Base-by-base conservation (phyloP, 2,329 filamentous ascomycete genomes). In the Ceratocystis diversiconidia region DNA sequence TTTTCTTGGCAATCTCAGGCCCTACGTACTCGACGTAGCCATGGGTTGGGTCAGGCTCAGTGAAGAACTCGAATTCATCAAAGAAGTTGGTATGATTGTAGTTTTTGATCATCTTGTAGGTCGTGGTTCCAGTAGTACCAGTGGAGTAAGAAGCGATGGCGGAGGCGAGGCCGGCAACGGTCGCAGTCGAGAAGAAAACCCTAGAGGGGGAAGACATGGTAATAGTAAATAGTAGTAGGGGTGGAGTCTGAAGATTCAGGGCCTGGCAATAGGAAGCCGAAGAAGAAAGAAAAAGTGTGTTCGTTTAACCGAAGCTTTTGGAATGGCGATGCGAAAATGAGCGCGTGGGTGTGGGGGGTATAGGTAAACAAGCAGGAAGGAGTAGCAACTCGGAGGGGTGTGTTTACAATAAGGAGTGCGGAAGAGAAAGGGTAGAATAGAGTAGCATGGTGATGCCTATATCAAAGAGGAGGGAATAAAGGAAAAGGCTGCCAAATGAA, bases 1-100 rank as follows among this genome's bases (percentile, higher is more conserved):
- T 73, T n/a, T 73, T 71, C 67, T 81, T 80, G 65, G 89, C 88
- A 1, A 79, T 81, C n/a, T 73, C 66, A 62, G 80, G 78, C 69
- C 82, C 77, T 64, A 85, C 80, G 71, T 91, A 94, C 68, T 82
- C 75, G 70, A 94, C 89, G 70, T 85, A 90, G 41, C 89, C 90
- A 68, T 85, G 71, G 1, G 89, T 94, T 0, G 89, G 89, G 71
- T 94, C 90, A 0, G 75, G 67, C 2, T 73, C 75, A 63, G 73
- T 76, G 74, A 80, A 85, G 75, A 86, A 85, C 66, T 78, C 75
- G 71, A 84, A 84, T 63, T 75, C 73, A 22, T 76, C 69, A 73
- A 84, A 84, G 73, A 84, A 85, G 75, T 84, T 84, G 71, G 72
- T 75, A 5, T 72, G 66, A 72, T 83, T 76, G 73, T 77, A 84